Percentiles rank a stretch among this genome's conserved stretches.
phyloP scores from a whole-genome alignment of 2,329 filamentous ascomycete genomes.

The Sporothrix pallida region DNA sequence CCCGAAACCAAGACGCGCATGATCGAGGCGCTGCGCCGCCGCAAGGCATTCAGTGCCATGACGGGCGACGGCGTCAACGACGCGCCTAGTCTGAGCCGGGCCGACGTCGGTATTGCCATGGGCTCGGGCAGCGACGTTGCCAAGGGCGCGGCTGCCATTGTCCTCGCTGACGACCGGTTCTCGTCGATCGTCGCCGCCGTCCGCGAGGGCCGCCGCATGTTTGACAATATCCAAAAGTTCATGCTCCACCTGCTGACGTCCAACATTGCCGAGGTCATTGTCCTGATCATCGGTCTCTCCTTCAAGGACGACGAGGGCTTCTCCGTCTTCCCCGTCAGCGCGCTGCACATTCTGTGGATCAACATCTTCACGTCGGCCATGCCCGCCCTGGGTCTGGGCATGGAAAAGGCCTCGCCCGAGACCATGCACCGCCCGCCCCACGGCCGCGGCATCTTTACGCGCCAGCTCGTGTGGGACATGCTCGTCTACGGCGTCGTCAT shows the following conservation, averaged over 20 bases:
- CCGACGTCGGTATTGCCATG: conserved; percentile 90
- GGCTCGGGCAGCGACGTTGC: conserved; percentile 86
- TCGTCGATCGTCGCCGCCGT: conserved; percentile 84
- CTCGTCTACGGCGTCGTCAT: conserved; percentile 79
- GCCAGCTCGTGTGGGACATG: conserved; percentile 79
- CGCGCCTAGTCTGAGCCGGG: conserved; percentile 77
- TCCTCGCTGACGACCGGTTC: conserved; percentile 87
- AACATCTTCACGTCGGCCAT: conserved; percentile 91
- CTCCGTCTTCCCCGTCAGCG: conserved; percentile 84
- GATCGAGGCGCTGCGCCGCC: conserved; percentile 84
- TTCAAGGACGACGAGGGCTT: conserved; percentile 75
- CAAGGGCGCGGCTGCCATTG: conserved; percentile 81
- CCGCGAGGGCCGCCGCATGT: conserved; percentile 81
- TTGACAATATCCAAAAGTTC: conserved; percentile 89
- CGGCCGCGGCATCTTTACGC: conserved; percentile 75
- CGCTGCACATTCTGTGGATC: conserved; percentile 90
- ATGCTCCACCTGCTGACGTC: conserved; percentile 78
- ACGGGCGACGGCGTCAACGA: conserved; percentile 90
- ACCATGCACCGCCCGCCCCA: conserved; percentile 83
- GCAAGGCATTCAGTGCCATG: conserved; percentile 80
- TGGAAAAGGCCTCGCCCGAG: conserved; percentile 75
- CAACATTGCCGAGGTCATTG: conserved; percentile 83
- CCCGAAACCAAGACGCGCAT: conserved; percentile 88
- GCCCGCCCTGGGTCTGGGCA: conserved; percentile 85
- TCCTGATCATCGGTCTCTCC: conserved; percentile 78